phyloP scores from a whole-genome alignment of 2,329 filamentous ascomycete genomes.

The Alternaria dauci region DNA sequence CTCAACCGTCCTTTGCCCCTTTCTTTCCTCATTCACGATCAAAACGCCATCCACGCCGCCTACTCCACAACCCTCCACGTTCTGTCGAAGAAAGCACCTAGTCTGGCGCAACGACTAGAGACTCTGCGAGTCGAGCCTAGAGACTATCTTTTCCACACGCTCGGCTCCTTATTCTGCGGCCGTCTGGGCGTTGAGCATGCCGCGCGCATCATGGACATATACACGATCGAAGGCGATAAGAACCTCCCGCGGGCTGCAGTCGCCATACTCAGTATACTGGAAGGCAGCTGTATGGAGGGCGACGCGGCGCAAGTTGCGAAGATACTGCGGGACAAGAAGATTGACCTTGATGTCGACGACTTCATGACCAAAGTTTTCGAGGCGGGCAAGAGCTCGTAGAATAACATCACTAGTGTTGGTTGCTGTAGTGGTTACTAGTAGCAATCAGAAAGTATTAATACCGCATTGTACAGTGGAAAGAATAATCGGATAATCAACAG shows the following conservation, averaged over 20 bases:
- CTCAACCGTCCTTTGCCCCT: conserved; percentile 78
- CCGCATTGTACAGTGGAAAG: not conserved
- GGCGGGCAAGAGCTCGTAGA: conserved; percentile 40
- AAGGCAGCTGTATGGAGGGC: conserved; percentile 53
- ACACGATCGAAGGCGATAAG: conserved; percentile 81
- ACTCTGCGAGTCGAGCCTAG: conserved; percentile 52
- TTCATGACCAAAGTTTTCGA: conserved; percentile 48
- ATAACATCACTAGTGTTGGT: not conserved
- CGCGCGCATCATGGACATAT: conserved; percentile 80
- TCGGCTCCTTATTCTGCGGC: conserved; percentile 67
- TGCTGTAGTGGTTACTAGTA: not conserved
- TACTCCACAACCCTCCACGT: conserved; percentile 75
- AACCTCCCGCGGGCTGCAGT: conserved; percentile 75
- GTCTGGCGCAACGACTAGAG: conserved; percentile 69
- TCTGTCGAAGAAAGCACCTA: conserved; percentile 69
- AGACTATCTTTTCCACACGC: conserved; percentile 67
- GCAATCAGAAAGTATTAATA: conserved; percentile 4
- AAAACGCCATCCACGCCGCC: conserved; percentile 71
- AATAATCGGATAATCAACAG: not conserved
- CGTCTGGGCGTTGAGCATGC: conserved; percentile 75
- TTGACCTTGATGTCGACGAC: conserved; percentile 36
- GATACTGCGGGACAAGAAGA: conserved; percentile 24
- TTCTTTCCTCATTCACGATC: conserved; percentile 76
- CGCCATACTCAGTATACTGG: conserved; percentile 66
- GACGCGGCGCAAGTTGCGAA: conserved; percentile 39